Base-by-base conservation (phyloP, 108 stramenopile species). In the Schizochytrium sp. region DNA sequence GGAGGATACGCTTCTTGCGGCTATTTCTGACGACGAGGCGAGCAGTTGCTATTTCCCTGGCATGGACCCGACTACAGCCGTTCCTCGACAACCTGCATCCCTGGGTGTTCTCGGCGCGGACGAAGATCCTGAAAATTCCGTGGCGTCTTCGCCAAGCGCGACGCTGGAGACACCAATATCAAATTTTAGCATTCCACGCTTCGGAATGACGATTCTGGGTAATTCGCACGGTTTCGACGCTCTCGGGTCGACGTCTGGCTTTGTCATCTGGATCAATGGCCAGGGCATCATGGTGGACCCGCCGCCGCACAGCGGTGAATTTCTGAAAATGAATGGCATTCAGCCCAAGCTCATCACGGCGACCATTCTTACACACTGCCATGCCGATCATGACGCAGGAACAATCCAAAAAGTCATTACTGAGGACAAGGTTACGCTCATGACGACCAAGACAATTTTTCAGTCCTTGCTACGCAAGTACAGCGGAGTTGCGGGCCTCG, bases 141-240 rank as follows among this genome's bases (percentile, higher is more conserved):
- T 34, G 34, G 0, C 2, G 34, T 34, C 34, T 34, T 34, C 34
- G 34, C 34, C 34, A 34, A 34, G 34, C 34, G 34, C 34, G 34
- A 34, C 34, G 34, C 34, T 34, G 34, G 34, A 34, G 34, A 34
- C 88, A 60, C 16, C 23, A 71, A 71, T 25, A 12, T 28, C 25
- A 18, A 23, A 28, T 5, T 92, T 92, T 60, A 93, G 94, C 88
- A 96, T 97, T 34, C 97, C 97, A 6, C 95, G 96, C 23, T 98
- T 98, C 89, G 97, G 97, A 16, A 94, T 97, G 4, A 98, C 97
- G 18, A 96, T 97, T 29, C 91, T 98, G 41, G 97, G 97, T 5
- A 97, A 96, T 92, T 97, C 97, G 5, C 96, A 97, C 89, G 97
- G 97, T 5, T 98, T 98, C 90, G 92, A 92, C 48, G 34, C 72